phyloP scores from a whole-genome alignment of 331 rosid genomes.

The Quercus phellos region DNA sequence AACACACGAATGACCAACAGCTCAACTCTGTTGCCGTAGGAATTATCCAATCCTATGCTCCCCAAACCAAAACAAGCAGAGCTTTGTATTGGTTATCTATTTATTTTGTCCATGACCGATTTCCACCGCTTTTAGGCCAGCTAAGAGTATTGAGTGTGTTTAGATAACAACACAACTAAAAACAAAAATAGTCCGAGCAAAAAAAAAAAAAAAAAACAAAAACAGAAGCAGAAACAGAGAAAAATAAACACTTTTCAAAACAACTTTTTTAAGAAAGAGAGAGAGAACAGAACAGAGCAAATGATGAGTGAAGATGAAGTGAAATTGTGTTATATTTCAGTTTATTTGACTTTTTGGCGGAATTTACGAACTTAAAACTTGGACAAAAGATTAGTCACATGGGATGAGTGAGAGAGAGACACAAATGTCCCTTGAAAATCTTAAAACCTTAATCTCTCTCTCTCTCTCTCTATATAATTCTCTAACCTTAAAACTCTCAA shows the following conservation, averaged over 20 bases:
- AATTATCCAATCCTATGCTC: too few species aligned
- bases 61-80: neutral
- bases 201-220: neutral
- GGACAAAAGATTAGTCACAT: neutral
- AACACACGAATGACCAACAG: too few species aligned
- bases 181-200: neutral
- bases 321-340: constrained; percentile 2
- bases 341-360: neutral
- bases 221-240: neutral
- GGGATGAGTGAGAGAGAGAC: neutral
- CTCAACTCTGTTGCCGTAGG: too few species aligned
- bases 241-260: neutral
- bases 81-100: too few species aligned
- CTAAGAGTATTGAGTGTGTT: neutral
- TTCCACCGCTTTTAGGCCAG: neutral
- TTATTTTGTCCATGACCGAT: neutral
- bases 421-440: constrained; percentile 17
- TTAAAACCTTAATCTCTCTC: neutral
- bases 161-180: neutral
- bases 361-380: constrained; percentile 1
- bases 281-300: neutral
- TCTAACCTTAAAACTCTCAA: constrained; percentile 11
- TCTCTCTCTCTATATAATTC: neutral
- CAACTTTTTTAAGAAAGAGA: neutral
- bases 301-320: constrained; percentile 23